Evolutionary conservation across 2,329 filamentous ascomycete genomes (phyloP).

Genomic region (Coniella lustricola): DNA sequence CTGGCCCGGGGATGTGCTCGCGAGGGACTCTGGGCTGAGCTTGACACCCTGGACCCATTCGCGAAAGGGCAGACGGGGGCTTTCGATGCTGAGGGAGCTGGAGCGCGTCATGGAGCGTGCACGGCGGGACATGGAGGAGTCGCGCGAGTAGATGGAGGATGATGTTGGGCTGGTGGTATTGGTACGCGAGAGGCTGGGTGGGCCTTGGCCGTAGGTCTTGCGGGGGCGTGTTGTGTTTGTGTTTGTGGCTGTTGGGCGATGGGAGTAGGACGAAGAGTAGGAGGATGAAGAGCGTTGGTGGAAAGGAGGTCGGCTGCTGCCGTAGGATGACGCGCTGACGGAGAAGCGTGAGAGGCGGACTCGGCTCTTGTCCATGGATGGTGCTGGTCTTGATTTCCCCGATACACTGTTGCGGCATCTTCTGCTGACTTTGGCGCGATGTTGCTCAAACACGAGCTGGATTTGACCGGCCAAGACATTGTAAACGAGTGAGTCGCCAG

Average conservation of each 20-base stretch:
- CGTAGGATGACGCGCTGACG: not conserved
- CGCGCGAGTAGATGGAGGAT: constrained; percentile 10
- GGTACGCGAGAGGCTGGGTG: not conserved
- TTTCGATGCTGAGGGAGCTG: constrained; percentile 14
- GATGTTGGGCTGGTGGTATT: constrained; percentile 6
- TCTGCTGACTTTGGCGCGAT: constrained; percentile 13
- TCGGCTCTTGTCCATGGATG: constrained; percentile 1
- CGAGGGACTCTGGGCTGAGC: not conserved
- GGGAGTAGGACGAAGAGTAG: not conserved
- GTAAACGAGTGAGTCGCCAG: constrained; percentile 8
- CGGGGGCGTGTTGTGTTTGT: not conserved
- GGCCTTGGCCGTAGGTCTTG: constrained; percentile 2
- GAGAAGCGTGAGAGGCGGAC: constrained; percentile 7
- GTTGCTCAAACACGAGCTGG: constrained; percentile 15
- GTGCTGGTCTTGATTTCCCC: not conserved
- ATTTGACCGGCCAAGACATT: constrained; percentile 12
- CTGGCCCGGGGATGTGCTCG: not conserved
- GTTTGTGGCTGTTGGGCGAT: not conserved
- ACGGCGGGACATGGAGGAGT: not conserved
- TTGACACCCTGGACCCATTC: constrained; percentile 15
- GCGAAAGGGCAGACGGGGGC: constrained; percentile 14
- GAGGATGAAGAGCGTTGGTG: constrained; percentile 7
- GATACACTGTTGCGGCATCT: constrained; percentile 7
- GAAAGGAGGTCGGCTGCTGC: too few species aligned
- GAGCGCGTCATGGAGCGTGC: constrained; percentile 7